Evolutionary conservation across 352 stramenopile genomes (phyloP).

Genomic region (Phytophthora foliorum): DNA sequence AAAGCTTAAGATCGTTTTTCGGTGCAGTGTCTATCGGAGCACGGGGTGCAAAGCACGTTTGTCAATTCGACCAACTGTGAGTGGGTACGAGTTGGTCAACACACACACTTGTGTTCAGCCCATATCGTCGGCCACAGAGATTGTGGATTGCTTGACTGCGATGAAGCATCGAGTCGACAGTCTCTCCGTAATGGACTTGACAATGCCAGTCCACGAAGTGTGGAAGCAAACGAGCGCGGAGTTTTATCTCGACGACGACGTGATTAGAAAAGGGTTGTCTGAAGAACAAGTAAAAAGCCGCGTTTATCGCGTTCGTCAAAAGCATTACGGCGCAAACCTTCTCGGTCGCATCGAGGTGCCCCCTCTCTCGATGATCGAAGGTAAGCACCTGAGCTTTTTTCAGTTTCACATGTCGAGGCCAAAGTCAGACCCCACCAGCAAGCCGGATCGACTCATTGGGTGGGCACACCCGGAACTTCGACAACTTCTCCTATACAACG

Average conservation of each 20-base stretch:
- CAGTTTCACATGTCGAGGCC: conserved; percentile 8
- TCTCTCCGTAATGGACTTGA: too few species aligned
- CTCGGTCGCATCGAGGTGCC: not conserved
- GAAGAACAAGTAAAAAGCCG: too few species aligned
- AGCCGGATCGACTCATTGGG: not conserved
- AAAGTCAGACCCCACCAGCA: not conserved
- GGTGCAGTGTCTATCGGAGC: conserved; percentile 2
- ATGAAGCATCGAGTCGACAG: too few species aligned
- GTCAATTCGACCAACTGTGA: conserved; percentile 1
- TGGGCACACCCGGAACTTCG: conserved; percentile 3
- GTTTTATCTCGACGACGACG: too few species aligned
- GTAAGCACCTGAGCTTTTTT: not conserved
- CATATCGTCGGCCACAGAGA: too few species aligned
- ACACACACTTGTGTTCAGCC: conserved; percentile 16
- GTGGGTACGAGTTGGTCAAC: conserved; percentile 10
- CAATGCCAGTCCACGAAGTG: too few species aligned
- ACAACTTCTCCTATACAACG: conserved; percentile 13
- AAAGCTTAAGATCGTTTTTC: conserved; percentile 5
- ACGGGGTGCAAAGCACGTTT: conserved; percentile 1
- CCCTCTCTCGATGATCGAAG: conserved; percentile 9
- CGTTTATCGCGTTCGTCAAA: too few species aligned
- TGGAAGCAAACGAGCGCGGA: too few species aligned
- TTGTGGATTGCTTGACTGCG: too few species aligned
- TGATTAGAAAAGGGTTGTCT: too few species aligned
- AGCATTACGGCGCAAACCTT: too few species aligned